Evolutionary conservation across 2,329 filamentous ascomycete genomes (phyloP), one percentile per base, ranked within the genome.

Genomic region (Aschersonia sp.): DNA sequence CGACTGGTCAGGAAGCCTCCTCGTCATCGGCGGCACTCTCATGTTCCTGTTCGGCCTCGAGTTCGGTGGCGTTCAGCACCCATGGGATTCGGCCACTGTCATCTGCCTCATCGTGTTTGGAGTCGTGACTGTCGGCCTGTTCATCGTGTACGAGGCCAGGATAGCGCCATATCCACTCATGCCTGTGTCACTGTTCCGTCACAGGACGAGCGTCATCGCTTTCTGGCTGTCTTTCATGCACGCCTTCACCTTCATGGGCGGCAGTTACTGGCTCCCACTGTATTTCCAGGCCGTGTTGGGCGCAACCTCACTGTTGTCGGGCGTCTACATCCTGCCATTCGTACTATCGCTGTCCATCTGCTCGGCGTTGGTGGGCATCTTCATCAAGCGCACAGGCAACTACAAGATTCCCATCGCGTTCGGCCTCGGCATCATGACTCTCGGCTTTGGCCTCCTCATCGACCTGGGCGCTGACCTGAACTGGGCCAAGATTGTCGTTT

Each of bases 11-110:
- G 75, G 75, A 37, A 74, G 68, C 49, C 11, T 73, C 5, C 63
- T 74, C 32, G 78, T 94, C 59, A 75, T 89, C 30, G 84, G 83
- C 42, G 86, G 83, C 22, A 89, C 85, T 0, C 70, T 94, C 22
- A 90, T 94, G 85, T 72, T 94, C 53, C 76, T 95, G 4, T 78
- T 95, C 42, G 89, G 87, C 0, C 76, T 95, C 9, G 83, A 94
- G 58, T 87, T 90, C 52, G 89, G 88, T 47, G 88, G 87, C 45
- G 76, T 87, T 46, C 71, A 72, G 29, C 78, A 77, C 53, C 83
- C 88, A 1, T 94, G 87, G 87, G 65, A 67, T 46, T 89, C 84
- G 0, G 71, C 83, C 2, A 81, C 77, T 1, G 83, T 89, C 33
- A 73, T 94, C 55, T 88, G 84, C 57, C 71, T 94, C 31, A 72